Evolutionary conservation across 441 rosid genomes (phyloP), one percentile per base, ranked within the genome.

Genomic region (Pelargonium australe): DNA sequence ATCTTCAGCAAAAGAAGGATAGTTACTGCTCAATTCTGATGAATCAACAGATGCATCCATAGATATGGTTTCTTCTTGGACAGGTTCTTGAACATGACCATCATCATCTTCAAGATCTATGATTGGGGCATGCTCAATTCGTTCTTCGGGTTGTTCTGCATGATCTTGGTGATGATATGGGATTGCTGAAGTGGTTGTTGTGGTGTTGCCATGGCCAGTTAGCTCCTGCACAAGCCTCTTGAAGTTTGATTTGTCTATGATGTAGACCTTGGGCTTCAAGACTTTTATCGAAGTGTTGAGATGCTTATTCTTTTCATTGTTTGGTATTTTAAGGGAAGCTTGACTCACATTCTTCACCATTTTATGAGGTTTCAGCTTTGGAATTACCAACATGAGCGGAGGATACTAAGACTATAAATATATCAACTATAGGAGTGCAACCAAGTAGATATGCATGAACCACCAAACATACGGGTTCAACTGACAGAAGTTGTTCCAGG

Each of bases 151-250:
- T 40, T 45, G 55, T 17, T 73, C 40, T 4, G 17, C n/a, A 0
- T 41, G 58, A 28, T 20, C n/a, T 64, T 23, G 63, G 16, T 23
- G 47, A 11, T 60, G 63, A 10, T 43, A 25, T 40, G 64, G 68
- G 4, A 37, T 37, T 37, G 41, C 41, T 37, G 70, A 64, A 10
- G 76, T 25, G 65, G 12, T 5, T 34, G 4, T 7, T 61, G 68
- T 17, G 53, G 43, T 0, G 63, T 12, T 66, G 34, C 67, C 75
- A 63, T 82, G 80, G 28, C 87, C 81, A 4, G 85, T 81, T 6
- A 84, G 73, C 19, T 78, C 73, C 65, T 84, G 87, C 72, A 84
- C 85, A 19, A 84, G 82, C 8, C 63, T 67, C 80, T 75, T 80
- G 81, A 84, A 84, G 75, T 71, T 64, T 34, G 74, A 69, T 61